phyloP scores from a whole-genome alignment of 1,284 basidiomycete species.

The Ceratobasidium sp. region DNA sequence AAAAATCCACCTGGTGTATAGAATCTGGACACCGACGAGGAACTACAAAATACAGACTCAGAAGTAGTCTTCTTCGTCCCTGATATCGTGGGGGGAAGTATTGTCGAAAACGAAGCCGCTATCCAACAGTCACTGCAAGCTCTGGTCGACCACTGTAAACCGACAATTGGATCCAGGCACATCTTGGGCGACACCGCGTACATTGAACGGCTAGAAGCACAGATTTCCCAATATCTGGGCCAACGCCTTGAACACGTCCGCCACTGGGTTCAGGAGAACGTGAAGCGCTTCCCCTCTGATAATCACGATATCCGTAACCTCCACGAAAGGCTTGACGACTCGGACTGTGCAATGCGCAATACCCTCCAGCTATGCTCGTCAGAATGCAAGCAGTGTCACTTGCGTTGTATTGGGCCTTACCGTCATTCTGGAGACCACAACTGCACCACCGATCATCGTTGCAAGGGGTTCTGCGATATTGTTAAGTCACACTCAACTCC shows the following conservation, averaged over 20 bases:
- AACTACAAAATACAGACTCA: background rate
- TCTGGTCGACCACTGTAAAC: background rate
- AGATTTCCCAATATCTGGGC: conserved; percentile 13
- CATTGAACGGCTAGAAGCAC: conserved; percentile 10
- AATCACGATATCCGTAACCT: conserved; percentile 44
- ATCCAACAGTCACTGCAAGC: background rate
- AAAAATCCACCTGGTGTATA: no score
- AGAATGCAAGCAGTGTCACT: conserved; percentile 42
- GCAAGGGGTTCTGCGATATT: conserved; percentile 44
- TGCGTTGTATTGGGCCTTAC: conserved; percentile 37
- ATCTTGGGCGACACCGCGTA: conserved; percentile 3
- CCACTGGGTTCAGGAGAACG: conserved; percentile 45
- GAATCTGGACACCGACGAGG: conserved; percentile 42
- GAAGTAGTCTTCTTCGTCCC: conserved; percentile 24
- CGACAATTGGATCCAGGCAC: conserved; percentile 13
- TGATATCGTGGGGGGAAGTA: background rate
- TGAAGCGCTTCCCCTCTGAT: conserved; percentile 41
- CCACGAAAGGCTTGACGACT: conserved; percentile 29
- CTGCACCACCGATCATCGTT: conserved; percentile 46
- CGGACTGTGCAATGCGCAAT: conserved; percentile 14
- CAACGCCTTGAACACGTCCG: conserved; percentile 42
- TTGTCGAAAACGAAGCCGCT: background rate
- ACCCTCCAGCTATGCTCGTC: conserved; percentile 41
- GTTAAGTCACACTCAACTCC: conserved; percentile 41
- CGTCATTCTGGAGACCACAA: conserved; percentile 42